These are phyloP conservation scores for Castanea mollissima DNA, from an alignment of 306 rosid genomes.

Conservation along the genomic window DNA sequence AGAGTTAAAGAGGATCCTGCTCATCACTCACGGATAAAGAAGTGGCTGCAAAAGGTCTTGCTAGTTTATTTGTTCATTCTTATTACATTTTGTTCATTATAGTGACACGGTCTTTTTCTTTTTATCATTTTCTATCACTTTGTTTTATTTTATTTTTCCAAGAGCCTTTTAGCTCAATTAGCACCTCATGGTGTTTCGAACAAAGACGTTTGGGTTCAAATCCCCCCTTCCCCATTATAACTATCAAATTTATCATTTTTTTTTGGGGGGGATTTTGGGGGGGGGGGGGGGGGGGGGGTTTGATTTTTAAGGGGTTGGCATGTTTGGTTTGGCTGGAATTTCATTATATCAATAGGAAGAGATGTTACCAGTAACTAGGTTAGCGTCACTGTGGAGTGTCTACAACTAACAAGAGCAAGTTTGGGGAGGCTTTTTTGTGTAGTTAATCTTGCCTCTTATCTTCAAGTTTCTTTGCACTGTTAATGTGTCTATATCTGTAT, in stretches of 20 bases:
- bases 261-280: background rate
- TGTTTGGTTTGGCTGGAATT: no score
- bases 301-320: no score
- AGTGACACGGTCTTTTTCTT: background rate
- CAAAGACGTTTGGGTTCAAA: no score
- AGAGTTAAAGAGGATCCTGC: slow-evolving; percentile 70
- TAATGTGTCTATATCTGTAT: no score
- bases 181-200: no score
- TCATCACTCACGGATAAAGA: slow-evolving; percentile 71
- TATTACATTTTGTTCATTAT: background rate
- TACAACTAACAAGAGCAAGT: background rate
- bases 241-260: no score
- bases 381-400: background rate
- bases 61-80: slow-evolving; percentile 8
- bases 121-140: background rate
- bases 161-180: no score
- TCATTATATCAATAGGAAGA: no score
- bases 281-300: background rate
- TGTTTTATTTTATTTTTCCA: background rate
- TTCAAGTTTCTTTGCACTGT: background rate
- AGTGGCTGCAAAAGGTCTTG: slow-evolving; percentile 91
- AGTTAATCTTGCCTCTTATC: background rate
- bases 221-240: no score
- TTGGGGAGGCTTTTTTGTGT: background rate
- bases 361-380: no score